Evolutionary conservation across 352 stramenopile genomes (phyloP).

Genomic region (Phytophthora hibernalis): DNA sequence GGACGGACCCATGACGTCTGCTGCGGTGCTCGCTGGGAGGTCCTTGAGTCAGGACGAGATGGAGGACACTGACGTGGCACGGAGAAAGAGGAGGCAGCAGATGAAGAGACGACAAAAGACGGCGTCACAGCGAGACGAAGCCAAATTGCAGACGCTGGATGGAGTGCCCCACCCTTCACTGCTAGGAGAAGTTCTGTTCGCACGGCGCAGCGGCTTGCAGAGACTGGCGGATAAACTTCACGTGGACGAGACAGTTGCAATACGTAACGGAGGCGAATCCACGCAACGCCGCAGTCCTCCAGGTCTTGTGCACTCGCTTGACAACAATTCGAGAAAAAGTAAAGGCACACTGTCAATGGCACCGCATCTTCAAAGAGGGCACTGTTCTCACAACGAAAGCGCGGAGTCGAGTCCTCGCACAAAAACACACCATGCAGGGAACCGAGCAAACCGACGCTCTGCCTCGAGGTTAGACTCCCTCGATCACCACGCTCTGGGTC

Average conservation of each 20-base stretch:
- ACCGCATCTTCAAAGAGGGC: constrained; percentile 16
- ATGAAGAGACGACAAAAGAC: constrained; percentile 40
- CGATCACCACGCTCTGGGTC: constrained; percentile 30
- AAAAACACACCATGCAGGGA: constrained; percentile 21
- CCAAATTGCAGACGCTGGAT: constrained; percentile 16
- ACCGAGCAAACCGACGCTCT: constrained; percentile 21
- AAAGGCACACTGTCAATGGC: constrained; percentile 25
- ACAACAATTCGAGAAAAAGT: constrained; percentile 24
- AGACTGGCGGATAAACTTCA: constrained; percentile 58
- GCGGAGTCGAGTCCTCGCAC: constrained; percentile 30
- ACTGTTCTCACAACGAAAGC: constrained; percentile 26
- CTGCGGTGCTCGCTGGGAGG: constrained; percentile 16
- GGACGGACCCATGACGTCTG: constrained; percentile 14
- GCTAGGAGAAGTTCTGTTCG: constrained; percentile 43
- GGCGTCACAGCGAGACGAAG: constrained; percentile 15
- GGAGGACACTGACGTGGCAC: constrained; percentile 23
- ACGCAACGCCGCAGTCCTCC: constrained; percentile 10
- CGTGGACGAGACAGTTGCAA: constrained; percentile 34
- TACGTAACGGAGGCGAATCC: constrained; percentile 14
- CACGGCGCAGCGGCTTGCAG: constrained; percentile 63
- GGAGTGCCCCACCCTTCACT: constrained; percentile 45
- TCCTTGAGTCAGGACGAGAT: constrained; percentile 45
- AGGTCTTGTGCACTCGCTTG: constrained; percentile 4
- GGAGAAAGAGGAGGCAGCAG: constrained; percentile 33
- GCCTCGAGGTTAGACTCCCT: constrained; percentile 33